phyloP scores from a whole-genome alignment of 1,284 basidiomycete genomes.

The Trichosporon sp. region DNA sequence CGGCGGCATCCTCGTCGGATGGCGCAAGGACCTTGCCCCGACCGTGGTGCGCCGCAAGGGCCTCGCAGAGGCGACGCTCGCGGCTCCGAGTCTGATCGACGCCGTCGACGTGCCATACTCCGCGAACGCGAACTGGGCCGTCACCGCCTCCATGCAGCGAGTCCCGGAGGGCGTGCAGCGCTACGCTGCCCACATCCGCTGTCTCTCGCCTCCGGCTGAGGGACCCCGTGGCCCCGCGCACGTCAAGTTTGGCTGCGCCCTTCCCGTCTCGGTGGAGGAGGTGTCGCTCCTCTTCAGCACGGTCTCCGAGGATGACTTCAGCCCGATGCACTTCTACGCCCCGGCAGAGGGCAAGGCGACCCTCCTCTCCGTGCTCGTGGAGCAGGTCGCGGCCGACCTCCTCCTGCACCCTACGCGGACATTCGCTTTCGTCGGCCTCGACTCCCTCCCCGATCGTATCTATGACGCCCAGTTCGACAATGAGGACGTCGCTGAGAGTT shows the following conservation, averaged over 20 bases:
- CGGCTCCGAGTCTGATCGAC: neutral
- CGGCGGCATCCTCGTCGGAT: constrained; percentile 9
- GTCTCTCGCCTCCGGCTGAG: neutral
- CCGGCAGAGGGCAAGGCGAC: neutral
- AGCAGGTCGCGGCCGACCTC: constrained; percentile 12
- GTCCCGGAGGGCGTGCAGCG: neutral
- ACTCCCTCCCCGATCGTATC: neutral
- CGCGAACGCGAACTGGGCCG: neutral
- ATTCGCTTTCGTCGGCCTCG: neutral
- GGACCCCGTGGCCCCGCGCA: neutral
- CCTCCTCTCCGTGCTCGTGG: neutral
- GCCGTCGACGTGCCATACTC: constrained; percentile 1
- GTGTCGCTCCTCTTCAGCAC: neutral
- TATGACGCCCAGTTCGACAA: neutral
- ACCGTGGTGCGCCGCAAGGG: neutral
- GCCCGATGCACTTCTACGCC: neutral
- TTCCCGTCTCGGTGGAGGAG: neutral
- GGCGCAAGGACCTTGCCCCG: neutral
- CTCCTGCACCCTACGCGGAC: neutral
- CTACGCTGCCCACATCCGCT: constrained; percentile 5
- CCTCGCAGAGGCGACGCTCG: neutral
- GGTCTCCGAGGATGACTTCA: neutral
- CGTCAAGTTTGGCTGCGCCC: neutral
- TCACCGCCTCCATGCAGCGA: constrained; percentile 1
- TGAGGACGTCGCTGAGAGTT: neutral